Conservation (phyloP, 2,329 filamentous ascomycete genomes). For the Beauveria bassiana region DNA sequence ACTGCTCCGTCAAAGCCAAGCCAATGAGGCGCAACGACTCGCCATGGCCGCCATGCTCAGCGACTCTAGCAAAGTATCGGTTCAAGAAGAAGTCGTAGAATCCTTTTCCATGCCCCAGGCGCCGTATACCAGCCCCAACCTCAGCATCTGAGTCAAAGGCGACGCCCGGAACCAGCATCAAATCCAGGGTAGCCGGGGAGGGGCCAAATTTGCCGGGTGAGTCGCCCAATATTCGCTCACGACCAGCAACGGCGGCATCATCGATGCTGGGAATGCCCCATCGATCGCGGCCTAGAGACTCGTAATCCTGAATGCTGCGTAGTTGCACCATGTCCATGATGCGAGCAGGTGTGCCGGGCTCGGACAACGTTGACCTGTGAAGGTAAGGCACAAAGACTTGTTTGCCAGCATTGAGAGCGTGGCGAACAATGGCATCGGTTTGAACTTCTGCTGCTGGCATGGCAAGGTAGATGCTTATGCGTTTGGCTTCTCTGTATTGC, state of each 20-base stretch:
- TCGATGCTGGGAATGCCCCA: slow-evolving; percentile 94
- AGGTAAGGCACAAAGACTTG: slow-evolving; percentile 89
- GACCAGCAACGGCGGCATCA: slow-evolving; percentile 52
- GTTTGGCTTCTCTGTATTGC: slow-evolving; percentile 66
- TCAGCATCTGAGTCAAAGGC: slow-evolving; percentile 66
- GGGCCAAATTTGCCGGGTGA: slow-evolving; percentile 32
- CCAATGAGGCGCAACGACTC: slow-evolving; percentile 55
- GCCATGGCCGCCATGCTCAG: slow-evolving; percentile 25
- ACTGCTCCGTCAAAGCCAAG: slow-evolving; percentile 78
- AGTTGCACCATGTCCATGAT: slow-evolving; percentile 96
- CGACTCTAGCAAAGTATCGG: slow-evolving; percentile 51
- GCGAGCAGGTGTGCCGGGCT: slow-evolving; percentile 45
- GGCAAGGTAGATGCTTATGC: slow-evolving; percentile 81
- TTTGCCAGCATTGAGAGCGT: slow-evolving; percentile 72
- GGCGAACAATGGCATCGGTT: slow-evolving; percentile 71
- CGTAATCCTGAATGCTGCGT: slow-evolving; percentile 65
- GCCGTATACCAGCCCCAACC: slow-evolving; percentile 50
- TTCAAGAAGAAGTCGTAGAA: slow-evolving; percentile 94
- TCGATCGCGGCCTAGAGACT: slow-evolving; percentile 65
- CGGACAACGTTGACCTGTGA: slow-evolving; percentile 49
- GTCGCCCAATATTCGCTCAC: slow-evolving; percentile 68
- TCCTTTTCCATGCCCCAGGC: slow-evolving; percentile 89
- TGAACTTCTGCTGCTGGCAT: slow-evolving; percentile 87
- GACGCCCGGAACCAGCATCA: slow-evolving; percentile 88
- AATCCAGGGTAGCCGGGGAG: slow-evolving; percentile 54